Evolutionary conservation across 305 asterid genomes (phyloP).

Genomic region (Plantago lanceolata): DNA sequence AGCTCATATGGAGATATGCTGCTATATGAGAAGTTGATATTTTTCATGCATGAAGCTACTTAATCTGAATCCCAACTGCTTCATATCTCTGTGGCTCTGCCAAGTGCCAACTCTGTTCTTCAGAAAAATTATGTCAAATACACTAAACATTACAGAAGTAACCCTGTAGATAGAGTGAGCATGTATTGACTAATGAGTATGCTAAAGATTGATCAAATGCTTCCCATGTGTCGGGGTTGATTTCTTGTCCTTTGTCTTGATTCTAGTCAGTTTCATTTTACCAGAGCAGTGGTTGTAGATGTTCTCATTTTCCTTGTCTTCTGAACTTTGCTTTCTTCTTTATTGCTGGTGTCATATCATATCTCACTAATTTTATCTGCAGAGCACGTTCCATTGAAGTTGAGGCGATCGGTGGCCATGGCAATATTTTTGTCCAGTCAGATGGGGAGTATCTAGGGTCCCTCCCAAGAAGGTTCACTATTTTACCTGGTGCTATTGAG

Average conservation of each 20-base stretch:
- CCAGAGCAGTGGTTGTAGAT: neutral
- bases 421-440: constrained; percentile 65
- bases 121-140: neutral
- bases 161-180: neutral
- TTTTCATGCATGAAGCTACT: neutral
- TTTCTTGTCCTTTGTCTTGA: neutral
- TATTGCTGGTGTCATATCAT: no score
- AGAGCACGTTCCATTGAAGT: constrained; percentile 13
- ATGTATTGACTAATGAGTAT: no score
- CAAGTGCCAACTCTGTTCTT: no score
- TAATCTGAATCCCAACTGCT: no score
- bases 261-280: neutral
- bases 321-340: no score
- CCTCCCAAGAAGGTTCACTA: constrained; percentile 64
- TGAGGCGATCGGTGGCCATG: constrained; percentile 37
- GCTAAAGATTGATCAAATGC: no score
- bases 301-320: neutral
- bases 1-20: neutral
- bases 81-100: neutral
- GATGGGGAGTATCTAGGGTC: constrained; percentile 84
- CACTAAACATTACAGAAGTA: neutral
- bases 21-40: neutral
- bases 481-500: constrained; percentile 59
- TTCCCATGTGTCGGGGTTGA: no score
- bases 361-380: no score